A percentile compares a stretch with the other conserved stretches of the same genome.
phyloP scores from a whole-genome alignment of 148 eudicot genomes.

The Nyssa sinensis region DNA sequence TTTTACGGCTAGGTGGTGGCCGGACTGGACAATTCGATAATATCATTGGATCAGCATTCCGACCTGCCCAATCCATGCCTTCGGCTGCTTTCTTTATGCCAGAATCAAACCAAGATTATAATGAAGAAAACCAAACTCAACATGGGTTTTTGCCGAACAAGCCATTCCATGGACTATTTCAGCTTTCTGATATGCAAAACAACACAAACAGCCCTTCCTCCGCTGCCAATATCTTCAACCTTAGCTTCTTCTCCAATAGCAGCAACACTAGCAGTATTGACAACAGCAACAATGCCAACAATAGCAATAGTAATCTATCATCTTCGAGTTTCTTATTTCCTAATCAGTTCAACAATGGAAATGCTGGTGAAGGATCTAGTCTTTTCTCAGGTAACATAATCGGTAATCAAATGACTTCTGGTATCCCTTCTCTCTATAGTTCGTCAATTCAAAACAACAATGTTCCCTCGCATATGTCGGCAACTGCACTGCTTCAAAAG shows the following conservation, averaged over 20 bases:
- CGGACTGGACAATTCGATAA: conserved; percentile 4
- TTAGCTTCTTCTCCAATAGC: conserved; percentile 9
- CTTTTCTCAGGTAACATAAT: conserved; percentile 18
- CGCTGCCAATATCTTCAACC: conserved; percentile 1
- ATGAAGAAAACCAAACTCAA: conserved; percentile 15
- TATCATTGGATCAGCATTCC: conserved; percentile 7
- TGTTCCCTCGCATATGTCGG: conserved; percentile 52
- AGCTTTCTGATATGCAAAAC: conserved; percentile 27
- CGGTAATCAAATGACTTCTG: conserved; percentile 14
- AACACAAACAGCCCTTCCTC: conserved; percentile 2
- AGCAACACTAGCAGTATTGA: conserved; percentile 1
- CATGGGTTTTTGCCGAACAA: conserved; percentile 15
- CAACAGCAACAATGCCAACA: background rate
- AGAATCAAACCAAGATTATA: conserved; percentile 22
- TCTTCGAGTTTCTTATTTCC: conserved; percentile 12
- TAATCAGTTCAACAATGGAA: conserved; percentile 16
- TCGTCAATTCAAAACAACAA: conserved; percentile 4
- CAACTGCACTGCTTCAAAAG: conserved; percentile 68
- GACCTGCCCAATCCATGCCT: conserved; percentile 9
- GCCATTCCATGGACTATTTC: conserved; percentile 31
- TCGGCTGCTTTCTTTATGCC: conserved; percentile 17
- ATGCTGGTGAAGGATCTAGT: conserved; percentile 12
- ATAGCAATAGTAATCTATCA: background rate
- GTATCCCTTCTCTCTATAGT: conserved; percentile 17
- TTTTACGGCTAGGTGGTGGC: conserved; percentile 5